phyloP scores from a whole-genome alignment of 768 basidiomycete species.

The Panellus pusillus region DNA sequence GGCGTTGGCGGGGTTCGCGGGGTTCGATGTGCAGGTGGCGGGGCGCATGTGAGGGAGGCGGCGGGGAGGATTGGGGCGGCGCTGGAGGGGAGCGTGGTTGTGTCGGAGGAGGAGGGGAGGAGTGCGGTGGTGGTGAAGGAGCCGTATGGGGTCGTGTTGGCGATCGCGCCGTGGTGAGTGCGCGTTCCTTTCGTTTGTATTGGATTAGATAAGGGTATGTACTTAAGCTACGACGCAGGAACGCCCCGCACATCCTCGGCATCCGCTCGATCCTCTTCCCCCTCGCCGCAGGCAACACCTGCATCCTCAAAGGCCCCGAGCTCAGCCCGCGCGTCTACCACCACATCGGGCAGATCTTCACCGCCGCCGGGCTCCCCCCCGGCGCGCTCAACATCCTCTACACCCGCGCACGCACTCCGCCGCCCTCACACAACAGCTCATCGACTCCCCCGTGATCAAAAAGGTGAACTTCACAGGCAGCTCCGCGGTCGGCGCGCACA shows the following conservation, averaged over 20 bases:
- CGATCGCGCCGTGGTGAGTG: slow-evolving; percentile 20
- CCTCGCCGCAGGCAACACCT: slow-evolving; percentile 44
- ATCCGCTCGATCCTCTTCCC: slow-evolving; percentile 10
- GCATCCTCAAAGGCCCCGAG: slow-evolving; percentile 65
- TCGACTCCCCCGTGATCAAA: slow-evolving; percentile 38
- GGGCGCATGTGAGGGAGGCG: slow-evolving; percentile 14
- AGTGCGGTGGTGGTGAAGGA: slow-evolving; percentile 18
- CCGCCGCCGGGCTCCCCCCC: slow-evolving; percentile 50
- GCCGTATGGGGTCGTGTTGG: slow-evolving; percentile 18
- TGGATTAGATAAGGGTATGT: no score
- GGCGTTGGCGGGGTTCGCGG: not conserved
- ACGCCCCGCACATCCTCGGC: slow-evolving; percentile 19
- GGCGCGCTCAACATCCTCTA: slow-evolving; percentile 62
- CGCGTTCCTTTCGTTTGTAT: not conserved
- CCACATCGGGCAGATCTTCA: not conserved
- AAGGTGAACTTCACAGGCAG: slow-evolving; percentile 69
- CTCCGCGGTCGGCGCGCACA: slow-evolving; percentile 56
- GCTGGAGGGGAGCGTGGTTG: slow-evolving; percentile 13
- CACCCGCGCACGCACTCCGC: slow-evolving; percentile 57
- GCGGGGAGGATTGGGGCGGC: slow-evolving; percentile 12
- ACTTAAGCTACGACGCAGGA: slow-evolving; percentile 2
- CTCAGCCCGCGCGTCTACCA: slow-evolving; percentile 44
- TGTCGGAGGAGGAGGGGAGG: slow-evolving; percentile 9
- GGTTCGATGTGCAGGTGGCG: slow-evolving; percentile 8
- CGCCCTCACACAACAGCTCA: slow-evolving; percentile 53